Conservation (phyloP, 768 basidiomycete genomes). For the Xerocomus potaroensis region DNA sequence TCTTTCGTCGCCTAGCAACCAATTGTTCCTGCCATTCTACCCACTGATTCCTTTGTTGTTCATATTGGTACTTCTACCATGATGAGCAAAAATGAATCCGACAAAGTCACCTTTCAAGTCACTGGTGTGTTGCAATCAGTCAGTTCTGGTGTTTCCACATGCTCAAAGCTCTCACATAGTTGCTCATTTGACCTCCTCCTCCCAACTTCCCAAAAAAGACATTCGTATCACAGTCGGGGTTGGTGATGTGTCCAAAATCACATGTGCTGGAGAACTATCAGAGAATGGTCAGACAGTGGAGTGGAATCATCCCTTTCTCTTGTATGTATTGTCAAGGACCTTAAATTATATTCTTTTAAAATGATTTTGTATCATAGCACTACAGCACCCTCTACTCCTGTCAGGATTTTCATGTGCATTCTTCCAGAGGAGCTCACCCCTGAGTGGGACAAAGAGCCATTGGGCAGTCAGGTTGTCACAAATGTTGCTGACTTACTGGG, state of each 20-base stretch:
- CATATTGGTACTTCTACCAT: no score
- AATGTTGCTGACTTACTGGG: not conserved
- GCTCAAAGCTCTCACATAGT: not conserved
- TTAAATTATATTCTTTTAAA: not conserved
- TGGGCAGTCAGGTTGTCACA: not conserved
- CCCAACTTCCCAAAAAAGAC: not conserved
- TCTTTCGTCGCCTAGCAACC: no score
- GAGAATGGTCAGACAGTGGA: not conserved
- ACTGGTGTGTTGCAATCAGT: no score
- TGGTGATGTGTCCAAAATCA: not conserved
- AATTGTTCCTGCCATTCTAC: no score
- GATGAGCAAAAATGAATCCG: no score
- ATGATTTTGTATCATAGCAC: not conserved
- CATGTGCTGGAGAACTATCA: not conserved
- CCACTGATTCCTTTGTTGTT: no score
- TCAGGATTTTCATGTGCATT: not conserved
- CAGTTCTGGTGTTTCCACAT: no score
- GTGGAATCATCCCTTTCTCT: constrained; percentile 1
- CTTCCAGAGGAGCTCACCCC: not conserved
- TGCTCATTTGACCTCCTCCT: not conserved
- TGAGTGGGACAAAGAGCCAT: not conserved
- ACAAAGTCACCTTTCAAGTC: no score
- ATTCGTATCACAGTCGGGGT: not conserved
- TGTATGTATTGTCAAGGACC: not conserved
- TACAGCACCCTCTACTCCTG: not conserved